Evolutionary conservation across 2,329 filamentous ascomycete genomes (phyloP), one percentile per base, ranked within the genome.

Genomic region (Monilinia laxa): DNA sequence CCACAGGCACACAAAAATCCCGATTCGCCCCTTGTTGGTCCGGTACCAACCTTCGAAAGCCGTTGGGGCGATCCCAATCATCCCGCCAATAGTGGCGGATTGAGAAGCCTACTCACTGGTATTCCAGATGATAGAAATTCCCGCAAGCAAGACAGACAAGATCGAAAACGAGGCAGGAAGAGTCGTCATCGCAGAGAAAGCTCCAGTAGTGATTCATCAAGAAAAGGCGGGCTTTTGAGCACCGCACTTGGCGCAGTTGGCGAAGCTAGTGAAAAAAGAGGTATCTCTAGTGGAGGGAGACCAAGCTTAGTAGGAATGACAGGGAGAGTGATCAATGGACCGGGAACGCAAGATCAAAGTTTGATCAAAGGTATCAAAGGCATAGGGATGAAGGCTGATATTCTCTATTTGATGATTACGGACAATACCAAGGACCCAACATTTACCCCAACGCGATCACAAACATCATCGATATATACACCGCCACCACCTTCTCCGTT

Each of bases 401-500:
- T 64, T 18, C 25, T 67, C 14, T 64, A 67, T 18, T 45, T 67
- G n/a, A 64, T 67, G 53, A 67, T 67, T 10, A 40, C 62, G 12
- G 57, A 67, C 7, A 58, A 64, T 11, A 42, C 25, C 12, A 45
- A 65, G n/a, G 47, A 52, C 3, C 20, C 14, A 3, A 38, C 16
- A 12, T 10, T 56, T 0, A 10, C 38, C 2, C 28, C 16, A 9
- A 54, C 14, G 4, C 20, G 16, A 31, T 45, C 54, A 6, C 55
- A 38, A n/a, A 42, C 20, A 4, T 11, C 64, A 23, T 20, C 20
- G 7, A n/a, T 11, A 20, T n/a, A 60, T 1, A 23, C 42, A 20
- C 31, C 62, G 4, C 45, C 18, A 31, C 11, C 64, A 28, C 7
- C 51, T 16, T 10, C 16, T 3, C 16, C 35, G 10, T 12, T 14